Base-by-base conservation (phyloP, 192 early-diverging fungal species). In the Backusella mclennaniae region DNA sequence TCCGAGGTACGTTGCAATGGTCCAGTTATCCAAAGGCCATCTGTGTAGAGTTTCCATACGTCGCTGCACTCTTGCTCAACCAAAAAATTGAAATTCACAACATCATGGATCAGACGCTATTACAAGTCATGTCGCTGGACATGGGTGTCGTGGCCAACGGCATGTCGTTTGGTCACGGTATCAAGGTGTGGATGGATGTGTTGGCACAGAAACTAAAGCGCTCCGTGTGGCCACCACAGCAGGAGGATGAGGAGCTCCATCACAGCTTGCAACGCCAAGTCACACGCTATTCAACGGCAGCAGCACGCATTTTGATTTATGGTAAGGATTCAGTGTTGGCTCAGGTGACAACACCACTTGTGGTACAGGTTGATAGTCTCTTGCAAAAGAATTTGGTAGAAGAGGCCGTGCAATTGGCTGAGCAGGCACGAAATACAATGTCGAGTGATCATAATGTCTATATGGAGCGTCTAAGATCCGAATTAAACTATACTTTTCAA, bases 21-120 rank as follows among this genome's bases (percentile, higher is more conserved):
- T 74, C 80, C 0, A 85, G 85, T 33, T 86, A 85, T 69, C 88
- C 87, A 23, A 74, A 84, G 35, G 81, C 87, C 23, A 41, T 83
- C 79, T 90, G 87, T 21, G 92, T 94, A 21, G 93, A 96, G 67
- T 93, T 86, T 73, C 95, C 95, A 1, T 95, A 94, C 53, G 88
- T 91, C 1, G 83, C 90, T 0, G 89, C 94, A 0, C 81, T 96
- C 3, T 81, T 96, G 23, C 74, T 83, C 19, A 93, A 90, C 74
- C 86, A 90, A 21, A 83, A 84, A 0, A 81, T 96, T n/a, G 89
- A 95, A 79, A 78, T 96, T 19, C 95, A 96, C 81, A 92, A 93
- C 76, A 77, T 94, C 12, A 44, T 89, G 67, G 89, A 89, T 49
- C 94, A 94, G 72, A 77, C 86, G 35, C 80, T 83, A 7, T 78